Evolutionary conservation across 164 flowering plant genomes (phyloP).

Genomic region (Pachysandra terminalis): DNA sequence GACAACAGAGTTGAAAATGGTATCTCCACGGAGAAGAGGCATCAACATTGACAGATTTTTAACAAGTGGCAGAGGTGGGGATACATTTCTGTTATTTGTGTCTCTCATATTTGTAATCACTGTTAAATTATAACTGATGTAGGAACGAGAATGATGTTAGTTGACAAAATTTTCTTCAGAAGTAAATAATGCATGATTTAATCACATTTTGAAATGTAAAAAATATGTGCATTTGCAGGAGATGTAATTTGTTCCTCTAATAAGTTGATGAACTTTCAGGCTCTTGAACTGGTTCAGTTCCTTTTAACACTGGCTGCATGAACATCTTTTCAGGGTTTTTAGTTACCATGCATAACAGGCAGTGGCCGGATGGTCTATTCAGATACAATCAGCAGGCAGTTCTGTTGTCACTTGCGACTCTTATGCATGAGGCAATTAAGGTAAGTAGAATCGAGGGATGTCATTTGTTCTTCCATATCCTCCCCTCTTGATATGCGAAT

Average conservation of each 20-base stretch:
- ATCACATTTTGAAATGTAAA: too few species aligned
- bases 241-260: background rate
- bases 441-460: too few species aligned
- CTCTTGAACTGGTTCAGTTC: background rate
- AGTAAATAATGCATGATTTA: background rate
- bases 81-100: conserved; percentile 1
- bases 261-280: background rate
- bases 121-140: background rate
- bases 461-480: too few species aligned
- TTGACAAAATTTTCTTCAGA: background rate
- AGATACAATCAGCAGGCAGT: too few species aligned
- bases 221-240: background rate
- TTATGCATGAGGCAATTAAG: too few species aligned
- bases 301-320: background rate
- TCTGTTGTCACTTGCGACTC: too few species aligned
- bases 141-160: background rate
- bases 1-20: conserved; percentile 61
- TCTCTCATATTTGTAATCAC: conserved; percentile 3
- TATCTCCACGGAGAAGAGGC: conserved; percentile 44
- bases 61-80: conserved; percentile 2
- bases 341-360: too few species aligned
- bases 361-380: too few species aligned
- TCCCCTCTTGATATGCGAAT: too few species aligned
- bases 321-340: too few species aligned
- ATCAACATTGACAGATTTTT: conserved; percentile 11